Conservation (phyloP, 257 asterid species). For the Scutellaria baicalensis region DNA sequence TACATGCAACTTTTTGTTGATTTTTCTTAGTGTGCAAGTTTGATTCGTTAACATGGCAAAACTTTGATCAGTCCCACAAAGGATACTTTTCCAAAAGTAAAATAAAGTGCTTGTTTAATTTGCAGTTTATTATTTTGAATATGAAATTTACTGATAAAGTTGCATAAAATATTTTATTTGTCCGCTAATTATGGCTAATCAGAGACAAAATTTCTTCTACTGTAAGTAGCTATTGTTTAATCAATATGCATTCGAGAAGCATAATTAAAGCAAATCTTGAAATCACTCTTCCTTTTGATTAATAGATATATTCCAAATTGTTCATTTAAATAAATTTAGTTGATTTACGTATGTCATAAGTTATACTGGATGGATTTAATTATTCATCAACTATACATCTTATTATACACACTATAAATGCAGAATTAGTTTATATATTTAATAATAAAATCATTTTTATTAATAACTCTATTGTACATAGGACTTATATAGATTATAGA, state of each 20-base stretch:
- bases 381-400: too few species aligned
- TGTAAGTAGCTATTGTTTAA: neutral
- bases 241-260: neutral
- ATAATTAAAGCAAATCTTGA: constrained; percentile 4
- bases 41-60: neutral
- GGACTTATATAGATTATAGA: too few species aligned
- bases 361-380: neutral
- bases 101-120: too few species aligned
- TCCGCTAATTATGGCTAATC: neutral
- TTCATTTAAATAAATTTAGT: neutral
- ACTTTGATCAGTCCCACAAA: neutral
- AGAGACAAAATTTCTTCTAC: neutral
- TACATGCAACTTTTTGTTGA: neutral
- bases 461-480: too few species aligned
- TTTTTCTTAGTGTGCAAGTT: neutral
- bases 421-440: too few species aligned
- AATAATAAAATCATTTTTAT: too few species aligned
- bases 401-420: too few species aligned
- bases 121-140: too few species aligned
- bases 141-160: neutral
- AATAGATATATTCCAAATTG: neutral
- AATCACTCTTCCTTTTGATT: neutral
- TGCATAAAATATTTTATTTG: neutral
- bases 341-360: neutral
- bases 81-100: too few species aligned